phyloP scores from a whole-genome alignment of 2,329 filamentous ascomycete species.

The Rachicladosporium sp. region DNA sequence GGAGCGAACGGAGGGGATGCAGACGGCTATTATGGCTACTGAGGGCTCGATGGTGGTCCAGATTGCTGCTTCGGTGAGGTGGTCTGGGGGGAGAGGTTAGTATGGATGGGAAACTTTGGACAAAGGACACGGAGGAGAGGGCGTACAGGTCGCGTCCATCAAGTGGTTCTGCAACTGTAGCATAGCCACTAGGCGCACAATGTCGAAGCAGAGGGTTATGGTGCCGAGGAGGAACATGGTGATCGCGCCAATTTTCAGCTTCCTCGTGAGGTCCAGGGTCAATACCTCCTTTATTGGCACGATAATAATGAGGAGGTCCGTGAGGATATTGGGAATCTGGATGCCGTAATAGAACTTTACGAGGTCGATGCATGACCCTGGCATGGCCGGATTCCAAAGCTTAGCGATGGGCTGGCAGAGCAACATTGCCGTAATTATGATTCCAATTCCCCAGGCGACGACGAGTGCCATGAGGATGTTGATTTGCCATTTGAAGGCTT shows the following conservation, averaged over 20 bases:
- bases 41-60: constrained; percentile 11
- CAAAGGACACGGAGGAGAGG: neutral
- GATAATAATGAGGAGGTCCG: constrained; percentile 8
- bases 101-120: neutral
- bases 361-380: constrained; percentile 6
- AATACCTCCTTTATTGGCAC: constrained; percentile 7
- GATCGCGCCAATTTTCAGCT: constrained; percentile 6
- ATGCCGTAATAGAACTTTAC: constrained; percentile 10
- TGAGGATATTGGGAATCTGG: constrained; percentile 11
- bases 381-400: constrained; percentile 2
- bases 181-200: constrained; percentile 8
- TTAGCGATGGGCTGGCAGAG: constrained; percentile 7
- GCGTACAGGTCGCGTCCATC: constrained; percentile 9
- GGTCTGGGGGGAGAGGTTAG: constrained; percentile 3
- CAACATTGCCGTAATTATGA: constrained; percentile 8
- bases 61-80: constrained; percentile 7
- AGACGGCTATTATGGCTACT: constrained; percentile 9
- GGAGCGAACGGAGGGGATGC: constrained; percentile 7
- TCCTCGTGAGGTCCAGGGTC: constrained; percentile 2
- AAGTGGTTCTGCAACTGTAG: constrained; percentile 2
- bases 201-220: constrained; percentile 7
- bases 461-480: constrained; percentile 6
- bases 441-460: constrained; percentile 6
- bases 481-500: constrained; percentile 5
- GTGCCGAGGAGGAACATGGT: constrained; percentile 3